Percentiles rank a stretch among this genome's conserved stretches.
These are phyloP conservation scores for Adansonia gregorii DNA, from an alignment of 441 rosid species.

Conservation along the genomic window DNA sequence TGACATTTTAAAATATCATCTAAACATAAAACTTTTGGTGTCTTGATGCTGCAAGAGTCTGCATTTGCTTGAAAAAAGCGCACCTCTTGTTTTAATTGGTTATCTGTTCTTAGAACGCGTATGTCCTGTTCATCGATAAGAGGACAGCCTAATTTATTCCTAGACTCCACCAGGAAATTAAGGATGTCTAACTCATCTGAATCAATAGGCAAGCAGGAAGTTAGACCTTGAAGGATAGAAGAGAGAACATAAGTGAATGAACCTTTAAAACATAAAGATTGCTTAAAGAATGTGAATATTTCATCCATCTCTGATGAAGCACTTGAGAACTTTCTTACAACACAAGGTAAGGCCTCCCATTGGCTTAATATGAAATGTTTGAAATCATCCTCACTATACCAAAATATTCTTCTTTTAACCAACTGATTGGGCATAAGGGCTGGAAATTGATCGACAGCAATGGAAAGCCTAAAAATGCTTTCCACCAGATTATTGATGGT, in stretches of 20 bases:
- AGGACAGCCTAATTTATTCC: constrained; percentile 55
- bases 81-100: constrained; percentile 44
- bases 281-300: constrained; percentile 38
- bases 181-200: constrained; percentile 61
- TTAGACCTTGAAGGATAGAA: constrained; percentile 42
- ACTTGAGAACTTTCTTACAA: constrained; percentile 36
- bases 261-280: constrained; percentile 34
- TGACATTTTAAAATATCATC: constrained; percentile 52
- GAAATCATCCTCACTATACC: constrained; percentile 36
- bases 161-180: constrained; percentile 50
- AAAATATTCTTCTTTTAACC: constrained; percentile 45
- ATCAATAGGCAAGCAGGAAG: constrained; percentile 61
- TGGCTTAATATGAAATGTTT: constrained; percentile 43
- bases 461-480: constrained; percentile 59
- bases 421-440: constrained; percentile 28
- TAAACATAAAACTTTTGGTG: constrained; percentile 35
- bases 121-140: constrained; percentile 60
- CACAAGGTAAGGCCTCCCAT: constrained; percentile 58
- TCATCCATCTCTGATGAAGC: constrained; percentile 38
- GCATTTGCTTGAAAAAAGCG: constrained; percentile 46
- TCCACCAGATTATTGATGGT: constrained; percentile 49
- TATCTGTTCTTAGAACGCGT: constrained; percentile 53
- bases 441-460: constrained; percentile 26
- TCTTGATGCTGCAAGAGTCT: constrained; percentile 31
- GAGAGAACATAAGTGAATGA: constrained; percentile 38